These are phyloP conservation scores for Hyaloscypha finlandica DNA, from an alignment of 495 filamentous ascomycete genomes.

Conservation along the genomic window DNA sequence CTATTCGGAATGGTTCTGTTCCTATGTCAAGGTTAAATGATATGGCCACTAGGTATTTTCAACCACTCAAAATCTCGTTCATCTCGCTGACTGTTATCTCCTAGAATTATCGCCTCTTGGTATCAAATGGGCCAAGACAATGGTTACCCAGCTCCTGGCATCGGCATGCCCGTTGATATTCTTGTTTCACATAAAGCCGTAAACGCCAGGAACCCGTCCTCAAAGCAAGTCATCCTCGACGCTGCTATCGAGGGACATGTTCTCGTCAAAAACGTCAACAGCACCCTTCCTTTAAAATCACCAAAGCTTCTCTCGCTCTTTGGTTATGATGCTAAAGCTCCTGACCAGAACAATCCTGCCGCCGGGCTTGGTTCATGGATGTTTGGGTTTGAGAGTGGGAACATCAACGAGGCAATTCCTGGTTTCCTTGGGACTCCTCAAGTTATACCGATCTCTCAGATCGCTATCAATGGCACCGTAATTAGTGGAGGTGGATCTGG, in stretches of 20 bases:
- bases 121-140: slow-evolving; percentile 45
- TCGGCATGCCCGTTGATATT: slow-evolving; percentile 74
- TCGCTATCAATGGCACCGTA: slow-evolving; percentile 65
- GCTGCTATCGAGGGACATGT: slow-evolving; percentile 55
- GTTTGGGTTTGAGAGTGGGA: too few species aligned
- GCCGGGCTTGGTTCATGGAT: too few species aligned
- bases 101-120: slow-evolving; percentile 53
- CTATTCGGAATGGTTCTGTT: slow-evolving; percentile 52
- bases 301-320: slow-evolving; percentile 49
- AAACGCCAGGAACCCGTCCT: neutral
- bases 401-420: too few species aligned
- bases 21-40: slow-evolving; percentile 50
- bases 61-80: too few species aligned
- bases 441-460: neutral
- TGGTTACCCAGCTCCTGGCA: slow-evolving; percentile 38
- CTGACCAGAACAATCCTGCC: too few species aligned
- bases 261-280: slow-evolving; percentile 59
- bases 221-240: slow-evolving; percentile 33
- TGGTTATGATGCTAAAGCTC: slow-evolving; percentile 45
- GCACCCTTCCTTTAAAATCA: slow-evolving; percentile 53
- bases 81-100: slow-evolving; percentile 15
- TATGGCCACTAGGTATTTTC: slow-evolving; percentile 45
- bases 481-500: slow-evolving; percentile 60
- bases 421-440: too few species aligned
- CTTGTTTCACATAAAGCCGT: slow-evolving; percentile 67